Evolutionary conservation across 2,329 filamentous ascomycete species (phyloP), one percentile per base, ranked within the genome.

Genomic region (Lachnellula subtilissima): DNA sequence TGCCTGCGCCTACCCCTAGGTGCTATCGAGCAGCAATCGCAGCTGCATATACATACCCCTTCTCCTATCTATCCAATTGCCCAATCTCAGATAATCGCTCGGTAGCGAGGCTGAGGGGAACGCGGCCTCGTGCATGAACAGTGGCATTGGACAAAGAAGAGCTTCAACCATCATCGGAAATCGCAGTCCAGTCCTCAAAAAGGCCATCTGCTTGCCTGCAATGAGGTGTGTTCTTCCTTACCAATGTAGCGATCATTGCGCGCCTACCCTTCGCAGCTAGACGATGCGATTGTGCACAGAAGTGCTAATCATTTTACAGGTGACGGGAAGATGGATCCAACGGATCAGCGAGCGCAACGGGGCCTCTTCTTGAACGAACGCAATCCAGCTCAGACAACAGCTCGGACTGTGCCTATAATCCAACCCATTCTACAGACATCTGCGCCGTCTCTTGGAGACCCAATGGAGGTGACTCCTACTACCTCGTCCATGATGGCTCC

Each of bases 401-500:
- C 61, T 54, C 65, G 65, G 62, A 81, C 82, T 47, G 73, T 86
- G 48, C 81, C 82, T 52, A 82, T 85, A 63, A 73, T 84, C 62
- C 74, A 79, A 58, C 76, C 82, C 39, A 79, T 76, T 57, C 79
- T 83, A 67, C 79, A 81, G 69, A 82, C 80, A 73, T 83, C 83
- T 61, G 76, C 80, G 53, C 78, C 81, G 19, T 78, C 78, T 49
- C 78, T 79, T 32, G 80, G 77, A 62, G 80, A 83, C 55, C 80
- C 81, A 57, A 86, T 85, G 82, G 82, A 85, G 59, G 77, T 84
- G 61, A 80, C 80, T 37, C 80, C 79, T 39, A 79, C 65, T 22
- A 45, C 60, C 8, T 80, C 52, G 74, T 76, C 59, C 75, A 74
- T 69, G 73, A 69, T 67, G 64, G 66, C 61, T 15, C 69, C 69